Conservation (phyloP, 2,329 filamentous ascomycete genomes). For the Periconia macrospinosa region DNA sequence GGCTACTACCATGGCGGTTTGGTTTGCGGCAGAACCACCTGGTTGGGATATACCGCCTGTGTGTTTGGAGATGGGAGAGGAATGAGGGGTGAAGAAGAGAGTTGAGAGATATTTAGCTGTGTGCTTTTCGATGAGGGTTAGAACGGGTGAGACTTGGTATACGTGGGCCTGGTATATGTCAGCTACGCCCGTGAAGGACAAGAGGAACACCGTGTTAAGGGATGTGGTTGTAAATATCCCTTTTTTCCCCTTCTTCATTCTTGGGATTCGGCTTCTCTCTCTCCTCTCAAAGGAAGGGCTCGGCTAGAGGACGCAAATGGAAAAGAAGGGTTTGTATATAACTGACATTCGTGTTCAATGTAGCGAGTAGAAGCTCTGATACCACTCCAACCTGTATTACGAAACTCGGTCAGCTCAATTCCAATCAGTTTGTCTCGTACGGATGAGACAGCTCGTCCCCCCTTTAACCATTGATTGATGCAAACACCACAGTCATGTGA, state of each 20-base stretch:
- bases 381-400: slow-evolving; percentile 70
- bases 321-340: neutral
- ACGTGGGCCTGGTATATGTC: slow-evolving; percentile 68
- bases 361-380: slow-evolving; percentile 80
- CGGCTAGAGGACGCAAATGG: too few species aligned
- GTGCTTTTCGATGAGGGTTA: slow-evolving; percentile 85
- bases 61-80: slow-evolving; percentile 30
- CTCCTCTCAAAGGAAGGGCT: too few species aligned
- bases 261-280: too few species aligned
- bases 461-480: too few species aligned
- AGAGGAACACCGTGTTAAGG: too few species aligned
- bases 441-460: too few species aligned
- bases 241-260: too few species aligned
- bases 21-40: slow-evolving; percentile 83
- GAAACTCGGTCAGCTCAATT: too few species aligned
- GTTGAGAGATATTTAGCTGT: slow-evolving; percentile 73
- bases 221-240: neutral
- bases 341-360: slow-evolving; percentile 84
- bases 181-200: neutral
- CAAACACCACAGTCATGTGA: too few species aligned
- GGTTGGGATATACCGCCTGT: slow-evolving; percentile 72
- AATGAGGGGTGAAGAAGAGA: slow-evolving; percentile 62
- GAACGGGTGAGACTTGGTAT: slow-evolving; percentile 87
- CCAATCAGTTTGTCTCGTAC: neutral
- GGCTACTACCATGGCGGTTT: slow-evolving; percentile 82